Percentiles rank a stretch among this genome's conserved stretches.
Conservation (phyloP, 106 monocot species). For the Dactylorhiza incarnata region DNA sequence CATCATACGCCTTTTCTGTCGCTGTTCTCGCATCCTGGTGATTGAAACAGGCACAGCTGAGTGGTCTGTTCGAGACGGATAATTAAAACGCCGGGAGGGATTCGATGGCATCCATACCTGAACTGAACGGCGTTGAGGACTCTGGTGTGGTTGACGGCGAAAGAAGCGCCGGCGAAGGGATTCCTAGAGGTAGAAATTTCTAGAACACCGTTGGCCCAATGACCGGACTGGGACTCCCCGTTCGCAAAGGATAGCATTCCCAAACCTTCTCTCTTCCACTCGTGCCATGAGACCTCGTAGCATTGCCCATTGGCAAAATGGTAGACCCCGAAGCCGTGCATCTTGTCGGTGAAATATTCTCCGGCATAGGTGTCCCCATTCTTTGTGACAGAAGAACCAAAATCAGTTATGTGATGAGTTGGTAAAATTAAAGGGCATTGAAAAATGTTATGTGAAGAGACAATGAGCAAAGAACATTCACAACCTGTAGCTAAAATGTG, state of each 20-base stretch:
- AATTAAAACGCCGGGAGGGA: neutral
- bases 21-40: constrained; percentile 65
- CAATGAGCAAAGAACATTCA: too few relatives aligned
- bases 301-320: constrained; percentile 59
- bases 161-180: constrained; percentile 35
- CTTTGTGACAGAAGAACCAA: constrained; percentile 13
- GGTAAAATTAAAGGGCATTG: neutral
- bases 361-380: constrained; percentile 78
- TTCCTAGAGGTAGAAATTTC: constrained; percentile 47
- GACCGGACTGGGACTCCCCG: constrained; percentile 56
- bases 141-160: constrained; percentile 64
- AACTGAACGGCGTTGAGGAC: constrained; percentile 60
- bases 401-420: neutral
- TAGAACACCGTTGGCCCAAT: constrained; percentile 68
- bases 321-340: constrained; percentile 71
- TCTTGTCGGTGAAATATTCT: constrained; percentile 77
- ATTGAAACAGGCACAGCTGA: neutral
- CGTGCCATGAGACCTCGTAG: constrained; percentile 73
- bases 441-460: too few relatives aligned
- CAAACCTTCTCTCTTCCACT: constrained; percentile 57
- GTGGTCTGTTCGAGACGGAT: neutral
- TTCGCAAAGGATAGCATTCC: constrained; percentile 68
- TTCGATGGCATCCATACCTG: constrained; percentile 33
- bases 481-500: too few relatives aligned
- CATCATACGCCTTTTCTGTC: constrained; percentile 41